These are phyloP conservation scores for Diaporthe vexans DNA, from an alignment of 2,329 filamentous ascomycete species.

Conservation along the genomic window DNA sequence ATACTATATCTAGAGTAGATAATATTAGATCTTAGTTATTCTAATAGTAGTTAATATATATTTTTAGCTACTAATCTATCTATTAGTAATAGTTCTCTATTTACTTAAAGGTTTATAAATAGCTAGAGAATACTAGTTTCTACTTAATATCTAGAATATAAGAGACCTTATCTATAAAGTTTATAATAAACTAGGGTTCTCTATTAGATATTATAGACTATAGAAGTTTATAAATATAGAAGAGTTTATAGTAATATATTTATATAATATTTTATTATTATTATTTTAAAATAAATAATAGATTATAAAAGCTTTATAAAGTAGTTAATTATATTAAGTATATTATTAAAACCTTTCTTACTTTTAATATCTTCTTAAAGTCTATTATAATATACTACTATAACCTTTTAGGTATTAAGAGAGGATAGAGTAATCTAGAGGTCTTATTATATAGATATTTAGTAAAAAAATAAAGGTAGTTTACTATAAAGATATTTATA, in stretches of 20 bases:
- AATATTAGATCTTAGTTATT: neutral
- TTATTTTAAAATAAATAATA: neutral
- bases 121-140: neutral
- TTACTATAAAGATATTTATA: neutral
- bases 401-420: too few species aligned
- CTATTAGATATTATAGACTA: neutral
- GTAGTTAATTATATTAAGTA: too few species aligned
- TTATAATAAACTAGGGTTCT: neutral
- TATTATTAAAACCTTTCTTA: too few species aligned
- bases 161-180: neutral
- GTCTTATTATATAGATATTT: neutral
- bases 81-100: neutral
- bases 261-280: neutral
- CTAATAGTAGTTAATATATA: conserved; percentile 4
- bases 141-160: neutral
- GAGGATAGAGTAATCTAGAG: neutral
- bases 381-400: too few species aligned
- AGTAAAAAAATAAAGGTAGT: neutral
- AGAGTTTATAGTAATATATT: neutral
- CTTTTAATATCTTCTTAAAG: too few species aligned
- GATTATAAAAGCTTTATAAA: too few species aligned
- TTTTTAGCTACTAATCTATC: neutral
- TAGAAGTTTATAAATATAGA: neutral
- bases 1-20: neutral
- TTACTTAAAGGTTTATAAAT: neutral